Evolutionary conservation across 1,139 yeast genomes (phyloP), one percentile per base, ranked within the genome.

Genomic region (Candida glucosophila): DNA sequence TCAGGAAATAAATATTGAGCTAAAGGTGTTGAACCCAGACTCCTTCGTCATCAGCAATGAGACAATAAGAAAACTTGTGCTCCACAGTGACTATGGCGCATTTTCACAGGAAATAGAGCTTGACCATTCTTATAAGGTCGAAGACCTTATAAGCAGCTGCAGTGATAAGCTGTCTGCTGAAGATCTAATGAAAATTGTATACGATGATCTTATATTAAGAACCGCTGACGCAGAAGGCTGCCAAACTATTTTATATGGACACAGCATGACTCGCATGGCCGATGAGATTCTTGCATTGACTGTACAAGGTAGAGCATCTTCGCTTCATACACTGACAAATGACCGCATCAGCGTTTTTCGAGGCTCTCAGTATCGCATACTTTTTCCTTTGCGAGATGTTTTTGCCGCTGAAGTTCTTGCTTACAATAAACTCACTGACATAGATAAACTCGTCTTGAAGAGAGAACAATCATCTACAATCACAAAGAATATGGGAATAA

Each of bases 221-320:
- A 55, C 67, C 12, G 82, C 88, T 0, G 40, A 42, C 10, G 48
- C 54, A 10, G 52, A 60, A 17, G 47, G 52, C 0, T 72, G 77
- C 33, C 61, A 67, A 12, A 69, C 81, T 4, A 58, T 86, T 1
- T 34, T 85, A 3, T 77, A 73, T 54, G 85, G 92, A 1, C 82
- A 80, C 43, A 74, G 83, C 12, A 82, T 83, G 88, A 81, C 95
- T 1, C 66, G 77, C 27, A 47, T 88, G 10, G 95, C 97, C 2
- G 85, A 80, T 39, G 77, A 77, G 31, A 74, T 83, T 14, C 61
- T 90, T 17, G 68, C 94, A 0, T 56, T 80, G 30, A 78, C 95
- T 0, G 88, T 88, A n/a, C 82, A 80, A 41, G 98, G 98, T 6
- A 67, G 95, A 34, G 97, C 97, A 0, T 63, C 79, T 2, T 67